Base-by-base conservation (phyloP, 2,329 filamentous ascomycete species). In the Ambrosiella xylebori region DNA sequence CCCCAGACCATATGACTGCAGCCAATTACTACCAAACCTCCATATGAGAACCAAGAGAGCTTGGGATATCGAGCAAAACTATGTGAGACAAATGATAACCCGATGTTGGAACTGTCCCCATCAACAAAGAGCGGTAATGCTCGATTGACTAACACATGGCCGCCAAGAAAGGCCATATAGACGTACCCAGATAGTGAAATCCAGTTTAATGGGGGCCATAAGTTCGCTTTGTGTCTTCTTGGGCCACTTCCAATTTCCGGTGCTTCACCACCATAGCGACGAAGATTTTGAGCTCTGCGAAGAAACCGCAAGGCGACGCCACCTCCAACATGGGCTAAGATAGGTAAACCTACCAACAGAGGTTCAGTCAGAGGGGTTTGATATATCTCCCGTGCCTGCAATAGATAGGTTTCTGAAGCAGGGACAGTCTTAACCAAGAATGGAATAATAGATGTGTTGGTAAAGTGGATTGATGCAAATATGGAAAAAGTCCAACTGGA, bases 381-480 rank as follows among this genome's bases (percentile, higher is more conserved):
- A 73, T 97, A 97, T 69, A 93, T 82, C 54, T 94, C 90, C 61
- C 91, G 82, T 36, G 89, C 90, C 69, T 95, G 86, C 63, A 97
- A 84, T 54, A 97, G 82, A 70, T 89, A 95, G 54, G 82, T 82
- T 67, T 96, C 90, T 61, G 86, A 86, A 56, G 81, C 78, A 7
- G 84, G 73, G 6, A 93, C 79, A 51, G 85, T 88, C 59, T 76
- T 79, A 45, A 86, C 88, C 54, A 83, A 64, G 41, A 93, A 79
- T 0, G 88, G 89, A 63, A 94, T 84, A 49, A 95, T 68, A 7
- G 87, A 87, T 39, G 88, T 91, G 65, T 90, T 95, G 65, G 82
- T 76, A 62, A 93, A 74, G 71, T 95, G 89, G 59, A 93, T 76
- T 37, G 80, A 75, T 39, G 84, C 77, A 72, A 91, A 95, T 63